Percentiles rank a stretch among this genome's conserved stretches.
These are phyloP conservation scores for Iberis pinnata DNA, from an alignment of 345 rosid genomes.

Conservation along the genomic window DNA sequence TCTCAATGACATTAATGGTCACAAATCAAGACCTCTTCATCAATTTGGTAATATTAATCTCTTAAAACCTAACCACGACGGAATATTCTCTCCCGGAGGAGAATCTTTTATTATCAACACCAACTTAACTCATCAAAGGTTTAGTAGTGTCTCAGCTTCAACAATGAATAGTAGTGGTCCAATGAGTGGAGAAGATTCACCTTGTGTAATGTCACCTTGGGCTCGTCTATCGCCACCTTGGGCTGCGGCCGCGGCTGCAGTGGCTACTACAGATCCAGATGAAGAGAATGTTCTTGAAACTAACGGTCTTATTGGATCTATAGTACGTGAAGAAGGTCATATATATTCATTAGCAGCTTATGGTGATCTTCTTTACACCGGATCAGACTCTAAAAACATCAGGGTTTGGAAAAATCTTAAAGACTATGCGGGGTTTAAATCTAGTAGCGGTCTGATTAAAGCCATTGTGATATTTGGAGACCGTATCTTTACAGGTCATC, in stretches of 20 bases:
- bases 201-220: conserved; percentile 54
- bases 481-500: conserved; percentile 57
- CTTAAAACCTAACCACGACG: conserved; percentile 40
- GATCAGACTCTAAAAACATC: conserved; percentile 65
- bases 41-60: conserved; percentile 49
- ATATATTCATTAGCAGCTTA: conserved; percentile 56
- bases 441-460: conserved; percentile 52
- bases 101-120: conserved; percentile 15
- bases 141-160: conserved; percentile 36
- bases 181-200: conserved; percentile 49
- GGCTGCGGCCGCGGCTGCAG: no score
- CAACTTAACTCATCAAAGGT: conserved; percentile 23
- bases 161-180: conserved; percentile 32
- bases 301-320: conserved; percentile 50
- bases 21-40: conserved; percentile 34
- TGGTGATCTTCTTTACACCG: conserved; percentile 59
- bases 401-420: conserved; percentile 62
- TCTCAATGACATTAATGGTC: background rate
- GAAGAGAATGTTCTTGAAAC: conserved; percentile 26
- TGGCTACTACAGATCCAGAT: no score
- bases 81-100: conserved; percentile 21
- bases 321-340: conserved; percentile 62
- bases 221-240: conserved; percentile 46
- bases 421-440: conserved; percentile 53
- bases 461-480: conserved; percentile 38